A percentile compares a stretch with the other conserved stretches of the same genome.
Evolutionary conservation across 768 basidiomycete genomes (phyloP).

Genomic region (Neoboletus magnificus): DNA sequence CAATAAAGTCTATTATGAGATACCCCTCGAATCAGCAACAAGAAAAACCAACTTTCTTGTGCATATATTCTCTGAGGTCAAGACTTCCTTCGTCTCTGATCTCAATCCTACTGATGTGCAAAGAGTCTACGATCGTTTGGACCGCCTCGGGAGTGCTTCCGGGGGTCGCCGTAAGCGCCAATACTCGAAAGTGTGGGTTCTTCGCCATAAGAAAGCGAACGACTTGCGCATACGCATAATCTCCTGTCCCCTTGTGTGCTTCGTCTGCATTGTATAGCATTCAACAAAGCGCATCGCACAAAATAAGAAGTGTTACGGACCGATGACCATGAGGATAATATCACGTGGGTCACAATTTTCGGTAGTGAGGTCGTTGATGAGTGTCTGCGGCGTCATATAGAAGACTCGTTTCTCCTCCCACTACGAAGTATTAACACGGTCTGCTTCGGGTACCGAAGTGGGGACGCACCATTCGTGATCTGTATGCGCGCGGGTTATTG

Average conservation of each 20-base stretch:
- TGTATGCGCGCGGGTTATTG: constrained; percentile 48
- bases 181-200: constrained; percentile 88
- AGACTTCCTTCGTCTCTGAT: constrained; percentile 89
- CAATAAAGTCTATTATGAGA: not conserved
- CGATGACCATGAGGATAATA: constrained; percentile 85
- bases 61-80: constrained; percentile 82
- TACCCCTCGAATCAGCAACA: not conserved
- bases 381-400: constrained; percentile 95
- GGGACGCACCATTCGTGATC: constrained; percentile 59
- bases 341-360: constrained; percentile 74
- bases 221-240: constrained; percentile 88
- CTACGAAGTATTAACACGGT: constrained; percentile 34
- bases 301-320: constrained; percentile 38
- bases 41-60: constrained; percentile 67
- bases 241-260: constrained; percentile 91
- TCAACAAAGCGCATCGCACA: constrained; percentile 1
- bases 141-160: constrained; percentile 84
- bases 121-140: constrained; percentile 83
- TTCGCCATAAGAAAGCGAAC: constrained; percentile 89
- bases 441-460: not conserved
- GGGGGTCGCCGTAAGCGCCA: constrained; percentile 95
- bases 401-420: constrained; percentile 84
- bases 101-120: constrained; percentile 95
- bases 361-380: constrained; percentile 77
- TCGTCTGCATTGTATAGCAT: constrained; percentile 58